phyloP scores from a whole-genome alignment of 495 filamentous ascomycete genomes.

The Penicillium manginii region DNA sequence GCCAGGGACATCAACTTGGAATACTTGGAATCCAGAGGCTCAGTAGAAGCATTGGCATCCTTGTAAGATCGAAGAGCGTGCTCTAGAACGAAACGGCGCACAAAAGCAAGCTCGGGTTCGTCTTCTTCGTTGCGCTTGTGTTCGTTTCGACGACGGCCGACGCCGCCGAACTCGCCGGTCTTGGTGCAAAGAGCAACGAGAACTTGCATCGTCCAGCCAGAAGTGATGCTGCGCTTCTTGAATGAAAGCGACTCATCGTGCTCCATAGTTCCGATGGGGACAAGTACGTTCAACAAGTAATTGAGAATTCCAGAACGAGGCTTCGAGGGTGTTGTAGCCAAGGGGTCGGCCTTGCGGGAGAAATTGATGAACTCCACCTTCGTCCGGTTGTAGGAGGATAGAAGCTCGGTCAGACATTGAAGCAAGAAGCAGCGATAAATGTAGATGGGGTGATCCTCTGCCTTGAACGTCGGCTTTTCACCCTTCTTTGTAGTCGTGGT shows the following conservation, averaged over 20 bases:
- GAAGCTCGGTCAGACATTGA: conserved; percentile 87
- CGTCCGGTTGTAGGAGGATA: conserved; percentile 90
- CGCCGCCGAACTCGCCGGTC: conserved; percentile 70
- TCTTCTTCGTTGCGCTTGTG: conserved; percentile 68
- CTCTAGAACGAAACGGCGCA: conserved; percentile 92
- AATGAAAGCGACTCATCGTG: conserved; percentile 72
- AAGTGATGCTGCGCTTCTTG: conserved; percentile 84
- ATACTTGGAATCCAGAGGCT: conserved; percentile 86
- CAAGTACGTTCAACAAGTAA: conserved; percentile 85
- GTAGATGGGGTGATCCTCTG: conserved; percentile 93
- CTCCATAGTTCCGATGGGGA: conserved; percentile 76
- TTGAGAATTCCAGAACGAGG: conserved; percentile 91
- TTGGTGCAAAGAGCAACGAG: conserved; percentile 85
- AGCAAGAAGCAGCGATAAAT: conserved; percentile 95
- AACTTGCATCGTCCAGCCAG: conserved; percentile 79
- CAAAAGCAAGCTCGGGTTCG: conserved; percentile 86
- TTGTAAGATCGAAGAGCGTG: conserved; percentile 91
- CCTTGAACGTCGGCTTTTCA: conserved; percentile 81
- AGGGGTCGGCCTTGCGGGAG: conserved; percentile 82
- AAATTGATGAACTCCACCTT: conserved; percentile 99
- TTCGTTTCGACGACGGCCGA: conserved; percentile 42
- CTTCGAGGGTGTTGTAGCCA: conserved; percentile 86
- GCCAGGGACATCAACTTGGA: conserved; percentile 80
- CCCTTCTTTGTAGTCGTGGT: conserved; percentile 54
- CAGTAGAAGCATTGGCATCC: conserved; percentile 77